A percentile compares a stretch with the other conserved stretches of the same genome.
Evolutionary conservation across 2,329 filamentous ascomycete species (phyloP).

Genomic region (Trichothecium roseum): DNA sequence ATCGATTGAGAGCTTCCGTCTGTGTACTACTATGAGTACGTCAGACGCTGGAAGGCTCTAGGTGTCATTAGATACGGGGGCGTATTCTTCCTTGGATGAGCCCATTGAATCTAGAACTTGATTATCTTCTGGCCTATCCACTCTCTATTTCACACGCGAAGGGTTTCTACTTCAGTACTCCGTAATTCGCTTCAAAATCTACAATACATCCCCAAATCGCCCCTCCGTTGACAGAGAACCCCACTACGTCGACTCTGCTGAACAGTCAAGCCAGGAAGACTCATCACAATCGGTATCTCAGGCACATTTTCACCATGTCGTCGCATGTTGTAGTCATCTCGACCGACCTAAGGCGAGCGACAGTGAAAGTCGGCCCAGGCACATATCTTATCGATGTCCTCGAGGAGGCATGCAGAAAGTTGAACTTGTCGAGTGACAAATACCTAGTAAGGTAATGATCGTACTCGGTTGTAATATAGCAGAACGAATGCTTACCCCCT

Average conservation of each 20-base stretch:
- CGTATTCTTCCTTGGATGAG: no score
- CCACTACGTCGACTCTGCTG: slow-evolving; percentile 3
- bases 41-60: no score
- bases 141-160: no score
- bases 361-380: slow-evolving; percentile 71
- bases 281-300: background rate
- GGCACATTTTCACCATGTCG: slow-evolving; percentile 49
- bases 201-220: background rate
- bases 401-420: slow-evolving; percentile 76
- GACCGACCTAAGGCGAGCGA: slow-evolving; percentile 64
- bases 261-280: background rate
- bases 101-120: no score
- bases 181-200: no score
- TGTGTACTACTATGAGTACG: no score
- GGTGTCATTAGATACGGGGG: no score
- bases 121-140: no score
- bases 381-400: slow-evolving; percentile 80
- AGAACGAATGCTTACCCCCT: background rate
- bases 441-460: slow-evolving; percentile 66
- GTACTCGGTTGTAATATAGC: background rate
- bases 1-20: no score
- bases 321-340: slow-evolving; percentile 84
- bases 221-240: slow-evolving; percentile 3
- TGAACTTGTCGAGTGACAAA: slow-evolving; percentile 60
- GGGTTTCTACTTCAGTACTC: no score